phyloP scores from a whole-genome alignment of 2,329 filamentous ascomycete species.

The Aspergillus viridinutans region DNA sequence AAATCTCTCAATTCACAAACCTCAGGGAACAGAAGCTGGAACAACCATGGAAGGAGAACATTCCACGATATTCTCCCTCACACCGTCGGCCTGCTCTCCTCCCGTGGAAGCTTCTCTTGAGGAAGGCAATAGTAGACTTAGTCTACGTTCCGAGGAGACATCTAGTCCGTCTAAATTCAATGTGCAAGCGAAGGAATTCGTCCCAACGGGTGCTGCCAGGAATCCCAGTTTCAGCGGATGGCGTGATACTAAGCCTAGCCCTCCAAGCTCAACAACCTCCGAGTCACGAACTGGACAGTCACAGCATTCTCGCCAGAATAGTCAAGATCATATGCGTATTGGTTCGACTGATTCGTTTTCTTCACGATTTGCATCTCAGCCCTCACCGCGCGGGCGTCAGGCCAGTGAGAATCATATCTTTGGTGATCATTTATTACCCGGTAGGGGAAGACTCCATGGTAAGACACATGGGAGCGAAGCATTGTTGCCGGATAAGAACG shows the following conservation, averaged over 20 bases:
- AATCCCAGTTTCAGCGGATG: conserved; percentile 5
- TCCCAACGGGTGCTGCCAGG: not conserved
- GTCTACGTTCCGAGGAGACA: not conserved
- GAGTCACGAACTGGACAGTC: not conserved
- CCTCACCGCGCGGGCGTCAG: not conserved
- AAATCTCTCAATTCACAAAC: not conserved
- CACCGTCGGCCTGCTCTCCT: not conserved
- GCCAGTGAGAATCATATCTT: conserved; percentile 5
- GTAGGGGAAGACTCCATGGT: conserved; percentile 2
- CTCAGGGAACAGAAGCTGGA: not conserved
- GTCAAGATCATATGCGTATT: not conserved
- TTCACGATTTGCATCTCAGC: not conserved
- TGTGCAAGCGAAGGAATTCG: not conserved
- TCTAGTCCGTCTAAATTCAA: not conserved
- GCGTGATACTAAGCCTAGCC: conserved; percentile 4
- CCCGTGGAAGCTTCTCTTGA: not conserved
- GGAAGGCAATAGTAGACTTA: not conserved
- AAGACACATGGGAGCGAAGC: not conserved
- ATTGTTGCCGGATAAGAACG: not conserved
- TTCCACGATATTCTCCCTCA: not conserved
- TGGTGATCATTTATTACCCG: conserved; percentile 23
- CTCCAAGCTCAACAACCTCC: conserved; percentile 2
- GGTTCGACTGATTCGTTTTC: not conserved
- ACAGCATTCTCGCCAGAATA: not conserved
- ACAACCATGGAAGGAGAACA: not conserved